Evolutionary conservation across 2,329 filamentous ascomycete genomes (phyloP).

Genomic region (Phaeosphaeriaceae sp.): DNA sequence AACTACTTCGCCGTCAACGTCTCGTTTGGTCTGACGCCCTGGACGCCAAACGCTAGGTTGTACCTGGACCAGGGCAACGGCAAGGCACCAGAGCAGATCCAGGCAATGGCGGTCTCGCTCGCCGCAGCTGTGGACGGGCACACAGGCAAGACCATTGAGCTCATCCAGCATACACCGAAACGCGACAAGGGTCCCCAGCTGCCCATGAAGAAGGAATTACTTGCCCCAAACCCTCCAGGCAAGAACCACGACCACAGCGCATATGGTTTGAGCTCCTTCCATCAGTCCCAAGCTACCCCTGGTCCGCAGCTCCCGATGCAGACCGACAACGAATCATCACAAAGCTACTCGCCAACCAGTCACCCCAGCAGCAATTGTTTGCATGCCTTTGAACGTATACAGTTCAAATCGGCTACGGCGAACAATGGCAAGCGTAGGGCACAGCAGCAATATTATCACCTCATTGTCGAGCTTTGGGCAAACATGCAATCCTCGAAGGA

Average conservation of each 20-base stretch:
- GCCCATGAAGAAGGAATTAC: conserved; percentile 73
- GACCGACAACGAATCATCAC: conserved; percentile 35
- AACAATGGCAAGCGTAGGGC: conserved; percentile 93
- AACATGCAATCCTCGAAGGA: conserved; percentile 45
- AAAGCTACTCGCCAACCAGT: conserved; percentile 44
- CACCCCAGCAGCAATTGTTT: conserved; percentile 49
- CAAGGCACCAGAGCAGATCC: conserved; percentile 64
- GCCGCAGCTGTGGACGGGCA: conserved; percentile 82
- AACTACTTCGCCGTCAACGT: conserved; percentile 91
- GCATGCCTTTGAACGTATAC: conserved; percentile 85
- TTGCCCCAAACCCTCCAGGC: conserved; percentile 72
- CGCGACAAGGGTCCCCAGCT: conserved; percentile 85
- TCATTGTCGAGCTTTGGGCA: conserved; percentile 74
- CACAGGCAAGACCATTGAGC: conserved; percentile 77
- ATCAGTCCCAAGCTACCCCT: conserved; percentile 39
- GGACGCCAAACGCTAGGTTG: conserved; percentile 62
- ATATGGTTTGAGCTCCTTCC: conserved; percentile 49
- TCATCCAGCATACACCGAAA: conserved; percentile 92
- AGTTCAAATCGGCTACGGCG: conserved; percentile 92
- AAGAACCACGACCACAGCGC: conserved; percentile 51
- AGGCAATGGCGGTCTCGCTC: conserved; percentile 82
- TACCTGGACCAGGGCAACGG: conserved; percentile 62
- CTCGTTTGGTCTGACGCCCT: conserved; percentile 76
- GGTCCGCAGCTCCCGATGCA: conserved; percentile 56
- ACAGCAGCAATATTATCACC: conserved; percentile 89